Base-by-base conservation (phyloP, 768 basidiomycete genomes). In the Trametes maxima region DNA sequence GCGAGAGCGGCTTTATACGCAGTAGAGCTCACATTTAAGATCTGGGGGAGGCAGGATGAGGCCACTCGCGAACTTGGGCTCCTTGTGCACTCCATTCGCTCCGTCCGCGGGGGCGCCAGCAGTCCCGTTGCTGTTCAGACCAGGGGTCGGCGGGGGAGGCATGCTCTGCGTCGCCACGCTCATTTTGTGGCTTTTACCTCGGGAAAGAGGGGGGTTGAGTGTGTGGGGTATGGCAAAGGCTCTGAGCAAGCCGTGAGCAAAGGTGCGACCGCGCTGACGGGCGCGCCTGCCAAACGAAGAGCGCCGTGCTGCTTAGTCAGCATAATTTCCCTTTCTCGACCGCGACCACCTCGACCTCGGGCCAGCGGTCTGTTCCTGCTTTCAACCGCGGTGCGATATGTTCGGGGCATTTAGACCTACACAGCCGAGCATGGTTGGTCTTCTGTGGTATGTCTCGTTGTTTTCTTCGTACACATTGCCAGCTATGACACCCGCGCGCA, bases 1-100 rank as follows among this genome's bases (percentile, higher is more conserved):
- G 25, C 47, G 7, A 56, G 28, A 58, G 35, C 44, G 36, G 17
- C 21, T 48, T 16, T 36, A 45, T 48, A 6, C 36, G 7, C 11
- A 43, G 17, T 36, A 11, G 35, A 78, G 17, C 87, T 74, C 67
- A 88, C 94, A 88, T 81, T 96, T 94, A 69, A 98, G 95, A 73
- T 96, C 95, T 39, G 93, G 94, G 1, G 96, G 94, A 64, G 96
- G 96, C 24, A 95, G 88, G 76, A 98, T 98, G 69, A 98, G 85
- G 47, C 94, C 94, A 59, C 82, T 88, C 21, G 88, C 80, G 70
- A 91, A 94, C 69, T 79, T 74, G 62, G 73, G 72, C 25, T 69
- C 67, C 52, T 67, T 81, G 65, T 64, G 66, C 21, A 73, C 64
- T 35, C 72, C 75, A 11, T 76, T 75, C 55, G 70, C 72, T 40